Evolutionary conservation across 345 rosid species (phyloP), one percentile per base, ranked within the genome.

Genomic region (Brassica incana): DNA sequence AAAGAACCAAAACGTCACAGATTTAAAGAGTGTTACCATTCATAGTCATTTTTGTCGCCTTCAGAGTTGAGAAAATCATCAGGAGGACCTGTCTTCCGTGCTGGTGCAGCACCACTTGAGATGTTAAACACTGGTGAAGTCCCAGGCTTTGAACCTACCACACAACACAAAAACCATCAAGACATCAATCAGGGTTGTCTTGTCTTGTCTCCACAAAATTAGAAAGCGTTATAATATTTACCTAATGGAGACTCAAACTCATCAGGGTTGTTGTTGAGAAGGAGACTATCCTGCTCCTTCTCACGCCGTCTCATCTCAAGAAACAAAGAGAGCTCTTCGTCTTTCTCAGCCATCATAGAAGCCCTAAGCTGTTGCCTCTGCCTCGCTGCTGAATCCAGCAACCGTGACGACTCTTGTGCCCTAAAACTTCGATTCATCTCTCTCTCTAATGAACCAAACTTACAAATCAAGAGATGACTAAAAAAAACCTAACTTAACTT

Each of bases 1-100:
- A 9, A 36, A 12, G 12, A 54, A 12, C 60, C 73, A 38, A 38
- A 38, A 7, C 10, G 43, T 10, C 43, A 7, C 43, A 38, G 8
- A 18, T 18, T 5, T 65, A 52, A 79, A 69, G 77, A 48, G 8
- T 70, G 50, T 59, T 88, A 96, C 99, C 99, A 96, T 82, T 96
- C 98, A 72, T 96, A 96, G 72, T 96, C 99, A 81, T 88, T 93
- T 75, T 93, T 96, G 80, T 96, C 99, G 72, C 83, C 83, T 27
- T 96, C 99, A 29, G 98, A 91, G 78, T 87, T 90, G 8, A 96
- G 97, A 83, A 96, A 96, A 84, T 96, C 99, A 80, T 93, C 99
- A 2, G 75, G 58, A 72, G 90, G 88, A 43, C 86, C 86, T 20
- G 86, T 66, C 87, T 90, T 93, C 50, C 98, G 81, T 2, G 86